Base-by-base conservation (phyloP, 495 filamentous ascomycete species). In the Tuber umbilicatum region DNA sequence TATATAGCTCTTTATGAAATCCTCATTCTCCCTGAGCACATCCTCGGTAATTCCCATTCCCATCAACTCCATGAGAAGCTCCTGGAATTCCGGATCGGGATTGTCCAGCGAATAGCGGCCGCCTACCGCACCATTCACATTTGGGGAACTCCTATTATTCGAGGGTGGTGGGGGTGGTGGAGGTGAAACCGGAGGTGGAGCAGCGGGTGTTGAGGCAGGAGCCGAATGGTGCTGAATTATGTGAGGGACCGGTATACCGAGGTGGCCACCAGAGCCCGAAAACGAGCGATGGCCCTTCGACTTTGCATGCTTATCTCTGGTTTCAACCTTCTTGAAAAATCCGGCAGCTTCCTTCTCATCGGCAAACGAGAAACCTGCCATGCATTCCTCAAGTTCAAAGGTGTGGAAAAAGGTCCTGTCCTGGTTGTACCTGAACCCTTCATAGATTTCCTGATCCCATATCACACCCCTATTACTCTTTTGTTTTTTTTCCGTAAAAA, bases 381-480 rank as follows among this genome's bases (percentile, higher is more conserved):
- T 85, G 81, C 93, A 97, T 43, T 93, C 89, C 82, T 98, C 94
- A 68, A 97, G 88, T 84, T 98, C 95, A 81, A 99, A 98, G 6
- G 93, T 92, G 83, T 98, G 94, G 85, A 99, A 98, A 83, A 97
- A 99, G 43, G 91, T 93, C 70, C 95, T 91, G 83, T 99, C 96
- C 80, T 95, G 93, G 82, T 97, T 95, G 84, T 98, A 99, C 50
- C 87, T 87, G 86, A 97, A 98, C 68, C 89, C 91, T 72, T 99
- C 94, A 83, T 94, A 98, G 78, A 98, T 91, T 83, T 99, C 95
- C 85, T 97, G 94, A 82, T 99, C 95, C 95, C 95, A 99, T 79
- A 99, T 91, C 39, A 99, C 96, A 70, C 96, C 95, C 79, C 91
- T 89, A 83, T 89, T 90, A 68, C 91, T 86, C 80, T 82, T 42